A percentile compares a stretch with the other conserved stretches of the same genome.
These are phyloP conservation scores for Graphium sp. DNA, from an alignment of 2,329 filamentous ascomycete genomes.

Conservation along the genomic window DNA sequence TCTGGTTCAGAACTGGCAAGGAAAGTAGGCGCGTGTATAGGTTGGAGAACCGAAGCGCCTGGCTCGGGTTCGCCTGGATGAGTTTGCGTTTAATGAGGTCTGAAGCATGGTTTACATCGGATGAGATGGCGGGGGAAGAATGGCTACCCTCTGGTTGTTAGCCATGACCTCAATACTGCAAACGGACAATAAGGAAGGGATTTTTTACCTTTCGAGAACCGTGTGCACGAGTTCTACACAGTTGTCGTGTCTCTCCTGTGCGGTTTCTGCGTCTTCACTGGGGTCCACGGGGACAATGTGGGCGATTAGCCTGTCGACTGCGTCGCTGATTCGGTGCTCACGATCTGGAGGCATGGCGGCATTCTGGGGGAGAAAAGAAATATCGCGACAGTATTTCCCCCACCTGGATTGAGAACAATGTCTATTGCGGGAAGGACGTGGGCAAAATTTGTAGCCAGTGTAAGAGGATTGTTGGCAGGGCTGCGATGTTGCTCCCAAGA, in stretches of 20 bases:
- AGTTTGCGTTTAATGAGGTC: slow-evolving; percentile 85
- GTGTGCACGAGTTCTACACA: slow-evolving; percentile 32
- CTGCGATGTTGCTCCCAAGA: too few relatives aligned
- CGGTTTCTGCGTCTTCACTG: slow-evolving; percentile 48
- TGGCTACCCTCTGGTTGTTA: slow-evolving; percentile 15
- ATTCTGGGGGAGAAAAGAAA: slow-evolving; percentile 21
- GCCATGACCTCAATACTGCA: not conserved
- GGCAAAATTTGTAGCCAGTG: too few relatives aligned
- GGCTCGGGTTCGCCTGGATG: slow-evolving; percentile 58
- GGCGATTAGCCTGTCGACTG: slow-evolving; percentile 62
- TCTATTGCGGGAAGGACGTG: too few relatives aligned
- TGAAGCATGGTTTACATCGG: slow-evolving; percentile 79
- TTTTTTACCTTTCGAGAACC: slow-evolving; percentile 29
- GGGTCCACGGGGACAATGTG: slow-evolving; percentile 53
- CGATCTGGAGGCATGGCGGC: slow-evolving; percentile 34
- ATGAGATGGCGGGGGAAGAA: slow-evolving; percentile 35
- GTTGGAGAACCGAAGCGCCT: slow-evolving; percentile 75
- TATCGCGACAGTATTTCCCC: too few relatives aligned
- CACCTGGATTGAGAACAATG: too few relatives aligned
- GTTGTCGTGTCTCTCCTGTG: slow-evolving; percentile 52
- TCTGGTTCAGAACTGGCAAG: slow-evolving; percentile 84
- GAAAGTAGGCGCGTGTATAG: slow-evolving; percentile 78
- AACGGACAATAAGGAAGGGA: not conserved
- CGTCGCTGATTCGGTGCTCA: slow-evolving; percentile 54
- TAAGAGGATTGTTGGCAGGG: too few relatives aligned